phyloP scores from a whole-genome alignment of 192 early-diverging fungal genomes.

The Coemansia sp. region DNA sequence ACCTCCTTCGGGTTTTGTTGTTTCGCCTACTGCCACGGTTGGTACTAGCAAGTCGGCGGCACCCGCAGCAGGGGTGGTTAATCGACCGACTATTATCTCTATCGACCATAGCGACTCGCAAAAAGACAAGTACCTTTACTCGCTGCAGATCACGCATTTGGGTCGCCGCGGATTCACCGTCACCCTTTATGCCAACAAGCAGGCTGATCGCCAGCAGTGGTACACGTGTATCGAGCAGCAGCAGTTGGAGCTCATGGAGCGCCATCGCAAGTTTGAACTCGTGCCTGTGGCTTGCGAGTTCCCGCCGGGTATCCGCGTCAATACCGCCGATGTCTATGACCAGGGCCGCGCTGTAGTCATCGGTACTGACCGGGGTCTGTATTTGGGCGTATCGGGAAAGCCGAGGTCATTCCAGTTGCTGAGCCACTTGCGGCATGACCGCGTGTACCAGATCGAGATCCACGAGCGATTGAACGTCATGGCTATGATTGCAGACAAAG shows the following conservation, averaged over 20 bases:
- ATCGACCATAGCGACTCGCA: constrained; percentile 42
- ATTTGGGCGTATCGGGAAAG: constrained; percentile 65
- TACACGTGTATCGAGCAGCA: constrained; percentile 70
- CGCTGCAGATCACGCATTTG: constrained; percentile 74
- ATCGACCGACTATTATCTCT: constrained; percentile 39
- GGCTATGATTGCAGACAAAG: constrained; percentile 78
- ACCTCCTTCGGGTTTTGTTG: constrained; percentile 7
- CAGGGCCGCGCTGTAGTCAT: constrained; percentile 69
- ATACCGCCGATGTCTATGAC: constrained; percentile 59
- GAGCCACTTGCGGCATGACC: constrained; percentile 68
- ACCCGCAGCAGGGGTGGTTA: neutral
- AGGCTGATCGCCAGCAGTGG: constrained; percentile 80
- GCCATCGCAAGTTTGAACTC: constrained; percentile 56
- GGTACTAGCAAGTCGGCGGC: constrained; percentile 5
- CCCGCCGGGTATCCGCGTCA: constrained; percentile 52
- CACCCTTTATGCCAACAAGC: constrained; percentile 74
- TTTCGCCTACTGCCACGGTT: constrained; percentile 15
- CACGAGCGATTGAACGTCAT: constrained; percentile 78
- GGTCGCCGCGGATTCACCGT: constrained; percentile 70
- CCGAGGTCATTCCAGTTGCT: constrained; percentile 56
- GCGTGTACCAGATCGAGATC: constrained; percentile 85
- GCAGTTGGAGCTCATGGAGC: constrained; percentile 54
- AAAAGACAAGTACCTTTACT: constrained; percentile 64
- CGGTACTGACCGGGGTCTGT: constrained; percentile 87
- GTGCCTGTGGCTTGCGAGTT: constrained; percentile 52